A percentile compares a stretch with the other conserved stretches of the same genome.
These are phyloP conservation scores for Solanum virginianum DNA, from an alignment of 257 asterid species.

Conservation along the genomic window DNA sequence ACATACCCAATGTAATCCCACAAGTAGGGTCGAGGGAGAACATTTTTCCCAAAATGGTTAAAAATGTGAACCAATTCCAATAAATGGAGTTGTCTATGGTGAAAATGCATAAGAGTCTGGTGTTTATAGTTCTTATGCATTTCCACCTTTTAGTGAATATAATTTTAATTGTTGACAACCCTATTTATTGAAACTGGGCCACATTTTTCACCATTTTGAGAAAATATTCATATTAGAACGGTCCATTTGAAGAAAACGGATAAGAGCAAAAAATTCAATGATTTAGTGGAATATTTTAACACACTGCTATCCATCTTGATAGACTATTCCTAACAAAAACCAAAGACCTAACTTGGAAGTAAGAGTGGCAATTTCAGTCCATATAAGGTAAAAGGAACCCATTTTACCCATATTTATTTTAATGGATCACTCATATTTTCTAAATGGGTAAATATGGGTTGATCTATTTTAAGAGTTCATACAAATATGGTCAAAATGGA, in stretches of 20 bases:
- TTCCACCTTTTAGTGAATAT: background rate
- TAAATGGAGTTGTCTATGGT: background rate
- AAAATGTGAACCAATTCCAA: background rate
- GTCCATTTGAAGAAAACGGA: background rate
- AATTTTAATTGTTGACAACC: background rate
- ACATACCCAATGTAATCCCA: background rate
- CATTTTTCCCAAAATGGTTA: background rate
- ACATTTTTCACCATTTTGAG: background rate
- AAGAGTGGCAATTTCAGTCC: too few species aligned
- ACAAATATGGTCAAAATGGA: too few species aligned
- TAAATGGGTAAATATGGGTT: too few species aligned
- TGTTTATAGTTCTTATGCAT: background rate
- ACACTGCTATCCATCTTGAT: background rate
- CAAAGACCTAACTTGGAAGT: background rate
- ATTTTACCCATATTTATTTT: too few species aligned
- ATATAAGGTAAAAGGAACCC: too few species aligned
- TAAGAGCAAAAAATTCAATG: background rate
- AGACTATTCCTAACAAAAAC: background rate
- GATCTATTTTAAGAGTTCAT: too few species aligned
- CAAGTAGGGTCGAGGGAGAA: background rate
- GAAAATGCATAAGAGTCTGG: background rate
- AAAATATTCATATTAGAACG: background rate
- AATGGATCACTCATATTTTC: too few species aligned
- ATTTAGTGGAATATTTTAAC: background rate
- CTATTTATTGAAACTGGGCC: background rate